Evolutionary conservation across 169 alveolate species (phyloP).

Genomic region (Plasmodium coatneyi): DNA sequence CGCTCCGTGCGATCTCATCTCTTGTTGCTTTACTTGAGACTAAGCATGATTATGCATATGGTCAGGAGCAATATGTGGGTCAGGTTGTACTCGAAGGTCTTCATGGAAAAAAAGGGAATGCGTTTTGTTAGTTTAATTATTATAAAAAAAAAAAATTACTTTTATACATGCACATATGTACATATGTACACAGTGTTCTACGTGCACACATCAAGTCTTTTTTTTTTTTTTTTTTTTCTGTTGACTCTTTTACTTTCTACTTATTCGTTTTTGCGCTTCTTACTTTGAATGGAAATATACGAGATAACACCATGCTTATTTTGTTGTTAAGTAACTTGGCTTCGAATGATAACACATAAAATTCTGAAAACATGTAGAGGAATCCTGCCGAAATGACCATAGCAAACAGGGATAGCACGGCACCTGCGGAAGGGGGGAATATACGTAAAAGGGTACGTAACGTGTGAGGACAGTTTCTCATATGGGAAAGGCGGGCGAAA

Average conservation of each 20-base stretch:
- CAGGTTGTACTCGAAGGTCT: slow-evolving; percentile 66
- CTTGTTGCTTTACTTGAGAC: slow-evolving; percentile 50
- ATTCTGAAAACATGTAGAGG: slow-evolving; percentile 75
- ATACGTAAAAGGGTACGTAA: neutral
- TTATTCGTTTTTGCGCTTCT: slow-evolving; percentile 6
- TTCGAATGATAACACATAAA: slow-evolving; percentile 54
- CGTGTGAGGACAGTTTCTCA: neutral
- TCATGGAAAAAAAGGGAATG: neutral
- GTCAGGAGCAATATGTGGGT: slow-evolving; percentile 71
- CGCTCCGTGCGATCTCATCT: neutral
- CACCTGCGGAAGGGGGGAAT: slow-evolving; percentile 40
- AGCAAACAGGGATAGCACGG: slow-evolving; percentile 57
- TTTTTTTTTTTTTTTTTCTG: neutral
- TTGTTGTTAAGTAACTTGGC: slow-evolving; percentile 59
- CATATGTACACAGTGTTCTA: neutral
- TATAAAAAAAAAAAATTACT: neutral
- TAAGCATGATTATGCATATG: slow-evolving; percentile 72
- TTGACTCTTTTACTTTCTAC: neutral
- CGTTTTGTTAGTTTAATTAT: neutral
- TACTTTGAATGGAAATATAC: slow-evolving; percentile 72
- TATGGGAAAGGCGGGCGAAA: neutral
- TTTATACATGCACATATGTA: neutral
- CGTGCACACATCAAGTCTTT: neutral
- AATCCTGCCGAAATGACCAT: slow-evolving; percentile 68
- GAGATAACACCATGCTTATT: slow-evolving; percentile 44